Evolutionary conservation across 139 green algal species (phyloP).

Genomic region (Edaphochlamys debaryana): DNA sequence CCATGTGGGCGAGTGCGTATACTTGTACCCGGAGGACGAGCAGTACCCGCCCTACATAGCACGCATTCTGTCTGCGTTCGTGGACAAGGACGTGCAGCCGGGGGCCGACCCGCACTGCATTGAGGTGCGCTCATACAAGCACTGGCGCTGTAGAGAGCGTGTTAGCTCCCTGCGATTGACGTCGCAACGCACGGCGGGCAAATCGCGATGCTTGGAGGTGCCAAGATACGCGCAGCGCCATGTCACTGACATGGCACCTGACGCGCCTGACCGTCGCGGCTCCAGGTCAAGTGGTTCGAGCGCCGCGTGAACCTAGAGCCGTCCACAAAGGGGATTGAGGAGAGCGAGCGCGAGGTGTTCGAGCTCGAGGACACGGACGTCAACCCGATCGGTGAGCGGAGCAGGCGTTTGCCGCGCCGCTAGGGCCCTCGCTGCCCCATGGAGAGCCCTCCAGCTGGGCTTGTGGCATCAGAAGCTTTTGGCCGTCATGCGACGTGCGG

Average conservation of each 20-base stretch:
- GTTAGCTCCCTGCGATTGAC: too few relatives aligned
- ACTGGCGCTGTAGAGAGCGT: too few relatives aligned
- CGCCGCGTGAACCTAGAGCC: slow-evolving; percentile 55
- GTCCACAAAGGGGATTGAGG: slow-evolving; percentile 52
- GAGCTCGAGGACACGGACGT: slow-evolving; percentile 55
- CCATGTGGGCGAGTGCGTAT: slow-evolving; percentile 57
- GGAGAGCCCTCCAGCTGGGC: too few relatives aligned
- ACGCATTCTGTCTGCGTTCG: slow-evolving; percentile 51
- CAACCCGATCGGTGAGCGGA: slow-evolving; percentile 39
- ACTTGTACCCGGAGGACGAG: slow-evolving; percentile 66
- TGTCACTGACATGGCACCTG: too few relatives aligned
- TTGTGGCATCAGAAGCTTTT: too few relatives aligned
- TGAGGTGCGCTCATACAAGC: slow-evolving; percentile 59
- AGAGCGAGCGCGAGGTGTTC: slow-evolving; percentile 56
- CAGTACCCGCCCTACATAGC: slow-evolving; percentile 61
- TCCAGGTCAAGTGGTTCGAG: slow-evolving; percentile 65
- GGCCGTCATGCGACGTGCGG: too few relatives aligned
- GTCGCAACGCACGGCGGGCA: too few relatives aligned
- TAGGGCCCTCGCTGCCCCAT: too few relatives aligned
- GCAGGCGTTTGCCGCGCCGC: too few relatives aligned
- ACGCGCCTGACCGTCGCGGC: too few relatives aligned
- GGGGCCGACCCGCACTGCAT: slow-evolving; percentile 62
- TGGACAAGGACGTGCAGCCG: slow-evolving; percentile 43
- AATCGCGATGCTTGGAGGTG: too few relatives aligned
- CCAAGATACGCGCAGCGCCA: too few relatives aligned